Evolutionary conservation across 2,329 filamentous ascomycete species (phyloP).

Genomic region (Coleophoma cylindrospora): DNA sequence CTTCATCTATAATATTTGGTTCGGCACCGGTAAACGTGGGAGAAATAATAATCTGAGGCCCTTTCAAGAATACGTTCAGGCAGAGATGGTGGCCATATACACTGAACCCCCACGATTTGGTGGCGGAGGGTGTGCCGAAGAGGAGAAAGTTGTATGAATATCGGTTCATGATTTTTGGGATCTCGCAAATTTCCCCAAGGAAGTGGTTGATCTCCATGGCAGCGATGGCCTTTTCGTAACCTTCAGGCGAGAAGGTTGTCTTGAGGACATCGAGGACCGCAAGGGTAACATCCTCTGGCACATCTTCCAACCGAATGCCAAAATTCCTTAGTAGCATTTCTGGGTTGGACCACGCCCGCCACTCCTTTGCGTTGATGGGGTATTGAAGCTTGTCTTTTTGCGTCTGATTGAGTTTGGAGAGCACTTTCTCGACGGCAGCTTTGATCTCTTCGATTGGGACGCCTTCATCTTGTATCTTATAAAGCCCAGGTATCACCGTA

Average conservation of each 20-base stretch:
- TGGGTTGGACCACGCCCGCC: slow-evolving; percentile 12
- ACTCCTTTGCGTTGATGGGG: slow-evolving; percentile 45
- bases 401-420: slow-evolving; percentile 1
- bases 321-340: slow-evolving; percentile 7
- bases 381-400: slow-evolving; percentile 39
- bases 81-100: slow-evolving; percentile 73
- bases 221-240: slow-evolving; percentile 8
- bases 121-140: slow-evolving; percentile 8
- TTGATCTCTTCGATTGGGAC: slow-evolving; percentile 8
- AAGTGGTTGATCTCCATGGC: slow-evolving; percentile 8
- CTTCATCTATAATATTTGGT: slow-evolving; percentile 45
- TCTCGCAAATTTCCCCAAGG: slow-evolving; percentile 8
- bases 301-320: slow-evolving; percentile 9
- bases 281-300: not conserved
- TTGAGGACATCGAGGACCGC: slow-evolving; percentile 7
- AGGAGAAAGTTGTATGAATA: slow-evolving; percentile 11
- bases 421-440: slow-evolving; percentile 42
- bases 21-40: slow-evolving; percentile 78
- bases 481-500: slow-evolving; percentile 5
- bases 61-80: slow-evolving; percentile 63
- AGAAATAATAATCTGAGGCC: slow-evolving; percentile 58
- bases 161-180: slow-evolving; percentile 6
- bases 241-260: slow-evolving; percentile 8
- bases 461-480: slow-evolving; percentile 8
- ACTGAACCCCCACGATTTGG: slow-evolving; percentile 8